These are phyloP conservation scores for Quercus agrifolia DNA, from an alignment of 306 rosid species.

Conservation along the genomic window DNA sequence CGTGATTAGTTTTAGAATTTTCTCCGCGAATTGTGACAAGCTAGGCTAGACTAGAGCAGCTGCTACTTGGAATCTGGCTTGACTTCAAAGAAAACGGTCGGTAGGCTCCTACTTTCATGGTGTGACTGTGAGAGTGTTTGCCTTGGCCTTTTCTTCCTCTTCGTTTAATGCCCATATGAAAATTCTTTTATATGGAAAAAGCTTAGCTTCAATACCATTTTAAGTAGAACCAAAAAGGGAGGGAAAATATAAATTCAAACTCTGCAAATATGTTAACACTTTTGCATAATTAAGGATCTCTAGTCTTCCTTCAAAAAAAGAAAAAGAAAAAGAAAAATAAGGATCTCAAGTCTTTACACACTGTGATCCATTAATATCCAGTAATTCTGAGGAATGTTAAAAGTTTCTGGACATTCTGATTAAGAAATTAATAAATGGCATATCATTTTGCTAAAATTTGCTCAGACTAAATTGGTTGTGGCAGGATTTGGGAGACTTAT, in stretches of 20 bases:
- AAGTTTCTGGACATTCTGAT: not conserved
- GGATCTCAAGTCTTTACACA: not conserved
- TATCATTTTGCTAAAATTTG: not conserved
- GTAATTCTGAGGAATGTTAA: not conserved
- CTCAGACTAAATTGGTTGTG: conserved; percentile 12
- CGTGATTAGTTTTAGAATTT: too few relatives aligned
- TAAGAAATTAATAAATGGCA: not conserved
- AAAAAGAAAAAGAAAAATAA: not conserved
- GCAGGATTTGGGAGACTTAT: conserved; percentile 77
- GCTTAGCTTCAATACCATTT: too few relatives aligned
- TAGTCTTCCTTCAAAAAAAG: too few relatives aligned
- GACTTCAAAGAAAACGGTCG: not conserved
- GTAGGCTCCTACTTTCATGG: too few relatives aligned
- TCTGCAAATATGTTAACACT: not conserved
- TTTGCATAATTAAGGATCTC: not conserved
- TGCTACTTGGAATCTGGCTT: not conserved
- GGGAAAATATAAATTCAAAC: too few relatives aligned
- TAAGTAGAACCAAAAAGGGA: too few relatives aligned
- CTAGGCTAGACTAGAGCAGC: not conserved
- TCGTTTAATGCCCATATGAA: not conserved
- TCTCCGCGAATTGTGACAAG: not conserved
- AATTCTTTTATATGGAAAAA: too few relatives aligned
- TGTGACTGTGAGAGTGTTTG: too few relatives aligned
- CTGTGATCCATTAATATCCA: not conserved
- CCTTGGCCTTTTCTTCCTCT: too few relatives aligned